Percentiles rank a stretch among this genome's conserved stretches.
These are phyloP conservation scores for Glaciozyma antarctica DNA, from an alignment of 768 basidiomycete species.

Conservation along the genomic window DNA sequence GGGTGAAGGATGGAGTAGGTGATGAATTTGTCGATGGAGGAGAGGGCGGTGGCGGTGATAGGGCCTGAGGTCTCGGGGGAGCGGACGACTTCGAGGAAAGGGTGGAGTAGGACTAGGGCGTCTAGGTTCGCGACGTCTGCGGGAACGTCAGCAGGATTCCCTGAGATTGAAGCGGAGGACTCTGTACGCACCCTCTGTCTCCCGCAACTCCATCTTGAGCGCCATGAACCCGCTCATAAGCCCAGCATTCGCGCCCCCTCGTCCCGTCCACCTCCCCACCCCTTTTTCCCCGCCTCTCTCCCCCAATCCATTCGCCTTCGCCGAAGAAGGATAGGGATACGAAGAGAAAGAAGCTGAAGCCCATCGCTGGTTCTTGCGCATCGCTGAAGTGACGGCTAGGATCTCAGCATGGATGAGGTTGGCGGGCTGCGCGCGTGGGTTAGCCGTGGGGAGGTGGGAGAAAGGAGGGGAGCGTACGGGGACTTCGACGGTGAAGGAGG, in stretches of 20 bases:
- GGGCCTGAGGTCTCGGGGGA: slow-evolving; percentile 92
- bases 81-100: slow-evolving; percentile 86
- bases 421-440: slow-evolving; percentile 15
- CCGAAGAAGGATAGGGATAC: background rate
- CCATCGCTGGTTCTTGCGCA: slow-evolving; percentile 98
- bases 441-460: background rate
- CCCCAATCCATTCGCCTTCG: background rate
- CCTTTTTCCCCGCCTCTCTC: slow-evolving; percentile 3
- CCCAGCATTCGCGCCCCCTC: slow-evolving; percentile 45
- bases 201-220: slow-evolving; percentile 63
- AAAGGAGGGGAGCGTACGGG: slow-evolving; percentile 4
- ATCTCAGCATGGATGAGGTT: slow-evolving; percentile 74
- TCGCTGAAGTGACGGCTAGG: slow-evolving; percentile 76
- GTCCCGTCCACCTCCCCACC: background rate
- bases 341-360: slow-evolving; percentile 44
- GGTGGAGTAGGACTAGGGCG: slow-evolving; percentile 51
- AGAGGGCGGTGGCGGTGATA: slow-evolving; percentile 88
- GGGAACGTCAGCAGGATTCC: too few species aligned
- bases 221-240: slow-evolving; percentile 84
- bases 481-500: slow-evolving; percentile 16
- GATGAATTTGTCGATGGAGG: slow-evolving; percentile 80
- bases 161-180: too few species aligned
- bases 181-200: slow-evolving; percentile 53
- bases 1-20: slow-evolving; percentile 61
- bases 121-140: slow-evolving; percentile 33